These are phyloP conservation scores for Calonectria montana DNA, from an alignment of 2,329 filamentous ascomycete species.

Conservation along the genomic window DNA sequence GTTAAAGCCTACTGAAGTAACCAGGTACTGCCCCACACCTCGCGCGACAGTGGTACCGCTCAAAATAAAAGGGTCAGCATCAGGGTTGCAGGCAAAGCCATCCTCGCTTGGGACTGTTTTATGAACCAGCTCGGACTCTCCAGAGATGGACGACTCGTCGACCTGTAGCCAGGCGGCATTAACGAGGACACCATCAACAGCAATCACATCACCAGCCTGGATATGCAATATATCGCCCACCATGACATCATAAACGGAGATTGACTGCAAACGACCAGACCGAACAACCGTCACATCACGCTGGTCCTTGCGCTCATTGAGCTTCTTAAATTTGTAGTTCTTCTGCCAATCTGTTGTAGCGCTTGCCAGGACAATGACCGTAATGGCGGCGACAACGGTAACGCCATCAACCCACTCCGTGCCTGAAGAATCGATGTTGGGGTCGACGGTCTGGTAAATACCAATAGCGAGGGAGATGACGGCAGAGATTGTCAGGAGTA, in stretches of 20 bases:
- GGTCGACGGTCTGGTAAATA: slow-evolving; percentile 77
- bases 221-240: slow-evolving; percentile 80
- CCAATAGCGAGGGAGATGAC: slow-evolving; percentile 80
- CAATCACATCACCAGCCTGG: slow-evolving; percentile 78
- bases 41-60: slow-evolving; percentile 83
- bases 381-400: slow-evolving; percentile 80
- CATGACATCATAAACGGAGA: slow-evolving; percentile 77
- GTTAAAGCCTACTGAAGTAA: slow-evolving; percentile 79
- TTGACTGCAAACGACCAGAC: slow-evolving; percentile 77
- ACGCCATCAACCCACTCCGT: slow-evolving; percentile 88
- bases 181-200: slow-evolving; percentile 77
- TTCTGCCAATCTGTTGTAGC: slow-evolving; percentile 88
- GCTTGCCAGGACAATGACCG: slow-evolving; percentile 80
- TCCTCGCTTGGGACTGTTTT: slow-evolving; percentile 72
- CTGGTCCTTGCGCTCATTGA: slow-evolving; percentile 84
- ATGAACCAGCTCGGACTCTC: slow-evolving; percentile 78
- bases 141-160: slow-evolving; percentile 81
- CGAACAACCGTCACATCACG: slow-evolving; percentile 79
- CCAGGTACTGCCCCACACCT: slow-evolving; percentile 80
- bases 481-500: slow-evolving; percentile 77
- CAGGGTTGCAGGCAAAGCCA: slow-evolving; percentile 58
- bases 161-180: slow-evolving; percentile 65
- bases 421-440: slow-evolving; percentile 58
- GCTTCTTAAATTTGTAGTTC: slow-evolving; percentile 81
- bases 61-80: slow-evolving; percentile 81